phyloP scores from a whole-genome alignment of 805 yeast species.

The Candida stauntonica region DNA sequence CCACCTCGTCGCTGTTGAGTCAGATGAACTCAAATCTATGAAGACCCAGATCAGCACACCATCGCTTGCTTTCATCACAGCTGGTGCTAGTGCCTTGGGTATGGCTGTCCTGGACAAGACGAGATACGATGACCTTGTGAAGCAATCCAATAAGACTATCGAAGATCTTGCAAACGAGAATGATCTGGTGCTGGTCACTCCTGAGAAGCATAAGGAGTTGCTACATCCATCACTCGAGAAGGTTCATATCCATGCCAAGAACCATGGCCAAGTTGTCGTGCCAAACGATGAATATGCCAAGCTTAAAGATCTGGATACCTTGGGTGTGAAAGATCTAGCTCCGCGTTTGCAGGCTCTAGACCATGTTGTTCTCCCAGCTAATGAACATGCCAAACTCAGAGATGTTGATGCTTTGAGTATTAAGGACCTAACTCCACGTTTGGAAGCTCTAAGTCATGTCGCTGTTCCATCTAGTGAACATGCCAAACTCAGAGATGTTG shows the following conservation, averaged over 20 bases:
- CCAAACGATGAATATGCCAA: slow-evolving; percentile 21
- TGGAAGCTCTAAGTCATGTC: slow-evolving; percentile 1
- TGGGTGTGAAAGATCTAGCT: background rate
- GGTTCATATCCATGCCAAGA: slow-evolving; percentile 8
- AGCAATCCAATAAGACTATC: slow-evolving; percentile 20
- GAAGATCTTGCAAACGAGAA: slow-evolving; percentile 27
- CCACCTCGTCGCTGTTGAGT: slow-evolving; percentile 12
- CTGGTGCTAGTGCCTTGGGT: slow-evolving; percentile 12
- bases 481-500: slow-evolving; percentile 1
- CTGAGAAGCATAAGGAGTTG: slow-evolving; percentile 12
- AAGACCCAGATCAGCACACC: slow-evolving; percentile 11
- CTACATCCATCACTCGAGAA: slow-evolving; percentile 14
- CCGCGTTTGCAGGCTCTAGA: background rate
- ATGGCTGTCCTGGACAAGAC: slow-evolving; percentile 15
- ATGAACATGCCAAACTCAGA: background rate
- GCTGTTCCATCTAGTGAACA: background rate
- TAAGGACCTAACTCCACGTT: background rate
- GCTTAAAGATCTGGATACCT: background rate
- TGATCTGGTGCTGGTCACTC: slow-evolving; percentile 12
- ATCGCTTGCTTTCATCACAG: slow-evolving; percentile 7
- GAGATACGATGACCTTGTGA: slow-evolving; percentile 9
- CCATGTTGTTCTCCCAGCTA: slow-evolving; percentile 2
- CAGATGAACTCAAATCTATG: slow-evolving; percentile 5
- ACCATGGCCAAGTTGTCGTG: slow-evolving; percentile 3
- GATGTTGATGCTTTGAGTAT: slow-evolving; percentile 1